Evolutionary conservation across 2,329 filamentous ascomycete genomes (phyloP), one percentile per base, ranked within the genome.

Genomic region (Arthroderma sp.): DNA sequence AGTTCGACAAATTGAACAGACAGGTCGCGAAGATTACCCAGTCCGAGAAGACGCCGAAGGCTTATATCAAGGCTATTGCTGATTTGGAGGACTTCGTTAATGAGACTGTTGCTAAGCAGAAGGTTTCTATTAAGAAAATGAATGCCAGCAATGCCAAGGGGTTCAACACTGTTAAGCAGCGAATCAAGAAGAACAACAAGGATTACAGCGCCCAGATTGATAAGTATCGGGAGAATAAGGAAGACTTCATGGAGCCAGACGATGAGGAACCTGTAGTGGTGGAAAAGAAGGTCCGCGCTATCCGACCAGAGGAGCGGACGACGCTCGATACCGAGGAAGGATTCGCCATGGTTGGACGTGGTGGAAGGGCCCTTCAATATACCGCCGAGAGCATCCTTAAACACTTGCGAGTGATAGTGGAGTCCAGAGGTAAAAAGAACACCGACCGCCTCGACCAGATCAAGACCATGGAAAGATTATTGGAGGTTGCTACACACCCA

Each of bases 301-400:
- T 65, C 50, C 58, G 52, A 48, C 48, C 60, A 15, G 50, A 59
- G 50, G 72, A 73, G 40, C 62, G 67, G 38, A 64, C 71, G 6
- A 56, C 66, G 36, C 68, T 66, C 28, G 79, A 71, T 30, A 86
- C 86, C 52, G 85, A 93, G 50, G 85, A 87, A 56, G 91, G 87
- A 49, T 98, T 95, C 63, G 80, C 82, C 36, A 86, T 82, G 15
- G 86, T 98, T 51, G 86, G 86, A 50, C 85, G 85, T 64, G 86
- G 88, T 55, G 91, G 91, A 53, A 86, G 86, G 65, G 80, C 86
- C 43, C 74, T 96, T 47, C 81, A 85, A 58, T 96, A 94, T 67
- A 98, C 93, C 8, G 84, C 89, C 22, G 91, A 98, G 72, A 91
- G 88, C 65, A 98, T 98, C 60, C 83, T 96, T 66, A 98, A 98